Conservation (phyloP, 306 rosid species). For the Castanea sativa region DNA sequence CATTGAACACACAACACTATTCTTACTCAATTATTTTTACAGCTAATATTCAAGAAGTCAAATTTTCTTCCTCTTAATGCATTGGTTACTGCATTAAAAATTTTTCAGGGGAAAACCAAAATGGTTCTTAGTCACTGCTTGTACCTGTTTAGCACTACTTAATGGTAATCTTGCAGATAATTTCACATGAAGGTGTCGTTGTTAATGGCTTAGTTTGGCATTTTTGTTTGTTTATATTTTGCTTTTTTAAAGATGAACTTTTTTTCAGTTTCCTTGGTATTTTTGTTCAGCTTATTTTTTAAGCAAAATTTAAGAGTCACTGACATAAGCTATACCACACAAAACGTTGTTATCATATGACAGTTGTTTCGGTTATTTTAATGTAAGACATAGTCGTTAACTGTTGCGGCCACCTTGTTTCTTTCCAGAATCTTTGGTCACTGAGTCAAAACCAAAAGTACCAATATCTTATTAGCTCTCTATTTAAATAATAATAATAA, state of each 20-base stretch:
- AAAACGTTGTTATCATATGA: too few relatives aligned
- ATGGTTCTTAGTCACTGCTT: neutral
- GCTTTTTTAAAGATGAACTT: neutral
- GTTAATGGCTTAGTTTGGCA: neutral
- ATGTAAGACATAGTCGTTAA: too few relatives aligned
- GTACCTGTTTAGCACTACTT: neutral
- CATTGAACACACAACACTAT: constrained; percentile 25
- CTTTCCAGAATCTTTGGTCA: too few relatives aligned
- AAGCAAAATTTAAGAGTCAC: too few relatives aligned
- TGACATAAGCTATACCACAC: too few relatives aligned
- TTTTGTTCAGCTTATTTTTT: too few relatives aligned
- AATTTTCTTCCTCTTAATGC: neutral
- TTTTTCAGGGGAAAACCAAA: neutral
- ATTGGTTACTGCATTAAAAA: neutral
- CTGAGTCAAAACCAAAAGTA: too few relatives aligned
- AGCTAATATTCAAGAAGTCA: constrained; percentile 14
- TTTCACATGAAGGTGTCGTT: neutral
- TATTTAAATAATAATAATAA: too few relatives aligned
- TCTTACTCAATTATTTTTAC: constrained; percentile 19
- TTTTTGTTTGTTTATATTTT: neutral
- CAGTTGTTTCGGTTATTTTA: too few relatives aligned
- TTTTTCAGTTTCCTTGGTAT: neutral
- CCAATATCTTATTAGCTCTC: too few relatives aligned
- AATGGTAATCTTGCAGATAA: neutral
- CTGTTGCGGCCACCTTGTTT: too few relatives aligned